phyloP scores from a whole-genome alignment of 2,329 filamentous ascomycete genomes.

The Epichloe sp. region DNA sequence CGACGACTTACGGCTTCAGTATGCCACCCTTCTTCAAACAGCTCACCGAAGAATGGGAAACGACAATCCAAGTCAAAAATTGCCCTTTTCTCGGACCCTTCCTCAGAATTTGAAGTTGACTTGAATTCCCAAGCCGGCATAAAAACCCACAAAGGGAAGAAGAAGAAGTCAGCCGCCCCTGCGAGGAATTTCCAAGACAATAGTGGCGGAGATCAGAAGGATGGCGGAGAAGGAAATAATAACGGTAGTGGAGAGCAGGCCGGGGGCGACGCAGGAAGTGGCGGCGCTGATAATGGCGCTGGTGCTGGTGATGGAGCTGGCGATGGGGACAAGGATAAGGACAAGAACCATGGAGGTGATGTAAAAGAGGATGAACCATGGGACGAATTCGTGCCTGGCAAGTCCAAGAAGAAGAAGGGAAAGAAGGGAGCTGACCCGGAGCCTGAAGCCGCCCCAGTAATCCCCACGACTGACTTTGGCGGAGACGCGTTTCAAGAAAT shows the following conservation, averaged over 20 bases:
- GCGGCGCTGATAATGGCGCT: constrained; percentile 1
- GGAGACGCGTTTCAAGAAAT: constrained; percentile 51
- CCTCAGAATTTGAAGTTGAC: constrained; percentile 12
- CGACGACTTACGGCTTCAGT: constrained; percentile 3
- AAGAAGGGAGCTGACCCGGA: constrained; percentile 15
- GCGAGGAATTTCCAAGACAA: constrained; percentile 7
- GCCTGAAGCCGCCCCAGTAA: constrained; percentile 15
- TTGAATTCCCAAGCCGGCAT: constrained; percentile 9
- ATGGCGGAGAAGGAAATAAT: constrained; percentile 3
- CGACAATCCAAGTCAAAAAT: not conserved
- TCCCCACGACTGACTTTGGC: constrained; percentile 27
- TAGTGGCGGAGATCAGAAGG: constrained; percentile 2
- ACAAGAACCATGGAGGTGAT: constrained; percentile 22
- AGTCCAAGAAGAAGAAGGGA: constrained; percentile 29
- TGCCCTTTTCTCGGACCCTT: constrained; percentile 10
- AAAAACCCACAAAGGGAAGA: constrained; percentile 8
- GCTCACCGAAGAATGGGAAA: not conserved
- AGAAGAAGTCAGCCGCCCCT: constrained; percentile 9
- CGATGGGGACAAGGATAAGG: constrained; percentile 10
- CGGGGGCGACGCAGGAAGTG: not conserved
- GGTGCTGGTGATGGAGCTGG: constrained; percentile 2
- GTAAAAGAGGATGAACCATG: constrained; percentile 24
- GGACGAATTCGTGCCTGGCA: constrained; percentile 14
- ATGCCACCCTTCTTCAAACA: not conserved
- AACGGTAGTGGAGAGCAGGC: constrained; percentile 6